Conservation (phyloP, 2,329 filamentous ascomycete genomes). For the Gaeumannomyces tritici region DNA sequence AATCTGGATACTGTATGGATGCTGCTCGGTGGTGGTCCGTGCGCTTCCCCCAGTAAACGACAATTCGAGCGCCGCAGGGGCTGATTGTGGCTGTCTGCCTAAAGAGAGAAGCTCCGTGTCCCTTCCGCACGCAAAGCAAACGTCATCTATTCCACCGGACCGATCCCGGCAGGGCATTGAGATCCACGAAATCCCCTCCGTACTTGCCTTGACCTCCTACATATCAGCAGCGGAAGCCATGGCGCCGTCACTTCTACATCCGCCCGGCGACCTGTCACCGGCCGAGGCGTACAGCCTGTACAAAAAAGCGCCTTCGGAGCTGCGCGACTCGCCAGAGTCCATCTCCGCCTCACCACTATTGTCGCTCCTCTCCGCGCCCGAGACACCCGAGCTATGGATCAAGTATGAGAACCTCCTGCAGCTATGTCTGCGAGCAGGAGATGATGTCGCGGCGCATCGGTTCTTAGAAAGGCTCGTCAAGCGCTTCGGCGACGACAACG, state of each 20-base stretch:
- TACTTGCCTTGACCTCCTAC: neutral
- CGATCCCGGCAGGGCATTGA: neutral
- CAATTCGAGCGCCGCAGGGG: too few relatives aligned
- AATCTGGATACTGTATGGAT: neutral
- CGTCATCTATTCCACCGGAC: neutral
- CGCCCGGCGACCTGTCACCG: slow-evolving; percentile 46
- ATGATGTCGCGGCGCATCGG: slow-evolving; percentile 66
- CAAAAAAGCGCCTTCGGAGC: slow-evolving; percentile 49
- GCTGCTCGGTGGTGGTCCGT: neutral
- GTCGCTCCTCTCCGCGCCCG: slow-evolving; percentile 46
- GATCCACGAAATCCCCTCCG: neutral
- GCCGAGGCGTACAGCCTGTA: slow-evolving; percentile 46
- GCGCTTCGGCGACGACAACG: slow-evolving; percentile 77
- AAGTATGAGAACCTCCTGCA: slow-evolving; percentile 81
- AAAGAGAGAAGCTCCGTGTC: neutral
- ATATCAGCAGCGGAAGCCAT: slow-evolving; percentile 20
- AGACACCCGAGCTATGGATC: slow-evolving; percentile 74
- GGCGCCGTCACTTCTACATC: slow-evolving; percentile 44
- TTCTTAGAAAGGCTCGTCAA: slow-evolving; percentile 66
- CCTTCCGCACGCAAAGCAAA: neutral
- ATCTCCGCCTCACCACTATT: slow-evolving; percentile 44
- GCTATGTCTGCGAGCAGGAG: slow-evolving; percentile 73
- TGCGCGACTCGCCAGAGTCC: slow-evolving; percentile 42
- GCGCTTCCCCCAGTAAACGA: too few relatives aligned
- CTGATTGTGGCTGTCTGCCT: too few relatives aligned